phyloP scores from a whole-genome alignment of 2,329 filamentous ascomycete genomes.

The Xylogone sp. region DNA sequence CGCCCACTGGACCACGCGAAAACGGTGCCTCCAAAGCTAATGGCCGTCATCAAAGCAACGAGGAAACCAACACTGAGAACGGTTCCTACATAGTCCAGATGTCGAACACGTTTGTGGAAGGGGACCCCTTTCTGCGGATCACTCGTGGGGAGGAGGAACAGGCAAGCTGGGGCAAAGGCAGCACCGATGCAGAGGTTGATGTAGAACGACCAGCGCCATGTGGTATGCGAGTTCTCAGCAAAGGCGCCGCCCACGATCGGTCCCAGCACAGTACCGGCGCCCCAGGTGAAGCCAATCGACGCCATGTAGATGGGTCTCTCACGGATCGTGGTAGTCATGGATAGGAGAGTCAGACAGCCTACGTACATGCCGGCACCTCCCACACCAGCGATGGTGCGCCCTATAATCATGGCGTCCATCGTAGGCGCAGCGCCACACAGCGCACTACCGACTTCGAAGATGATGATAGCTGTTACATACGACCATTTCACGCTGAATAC shows the following conservation, averaged over 20 bases:
- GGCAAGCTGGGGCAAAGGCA: background rate
- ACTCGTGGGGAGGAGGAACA: no score
- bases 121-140: background rate
- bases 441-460: conserved; percentile 25
- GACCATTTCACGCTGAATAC: conserved; percentile 12
- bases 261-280: conserved; percentile 20
- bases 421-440: conserved; percentile 21
- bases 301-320: conserved; percentile 11
- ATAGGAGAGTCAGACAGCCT: conserved; percentile 19
- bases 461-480: conserved; percentile 12
- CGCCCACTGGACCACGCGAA: conserved; percentile 23
- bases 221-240: background rate
- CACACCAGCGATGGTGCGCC: conserved; percentile 22
- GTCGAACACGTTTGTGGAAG: conserved; percentile 2
- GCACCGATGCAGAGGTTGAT: conserved; percentile 32
- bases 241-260: conserved; percentile 23
- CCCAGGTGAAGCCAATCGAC: conserved; percentile 16
- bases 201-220: conserved; percentile 20
- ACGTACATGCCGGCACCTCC: conserved; percentile 20
- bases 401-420: conserved; percentile 22
- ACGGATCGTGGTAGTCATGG: conserved; percentile 10
- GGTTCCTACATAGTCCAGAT: conserved; percentile 24
- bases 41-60: conserved; percentile 14
- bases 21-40: conserved; percentile 17
- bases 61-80: conserved; percentile 22